These are phyloP conservation scores for Plasmodium knowlesi DNA, from an alignment of 169 alveolate genomes.

Conservation along the genomic window DNA sequence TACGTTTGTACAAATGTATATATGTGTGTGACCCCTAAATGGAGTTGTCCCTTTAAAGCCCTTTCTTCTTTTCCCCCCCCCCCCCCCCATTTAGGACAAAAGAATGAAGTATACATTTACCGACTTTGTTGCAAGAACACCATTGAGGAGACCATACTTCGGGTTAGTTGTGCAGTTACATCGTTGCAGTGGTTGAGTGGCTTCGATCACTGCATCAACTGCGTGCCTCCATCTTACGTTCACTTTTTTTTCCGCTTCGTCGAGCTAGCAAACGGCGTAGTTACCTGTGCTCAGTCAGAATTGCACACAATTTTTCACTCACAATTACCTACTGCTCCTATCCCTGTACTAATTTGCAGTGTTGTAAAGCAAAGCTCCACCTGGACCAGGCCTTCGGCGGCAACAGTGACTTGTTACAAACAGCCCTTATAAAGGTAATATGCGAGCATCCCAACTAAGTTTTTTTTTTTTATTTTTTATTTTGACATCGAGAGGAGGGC, in stretches of 20 bases:
- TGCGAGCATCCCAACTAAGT: not conserved
- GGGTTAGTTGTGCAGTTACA: slow-evolving; percentile 25
- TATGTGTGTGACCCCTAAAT: not conserved
- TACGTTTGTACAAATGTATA: not conserved
- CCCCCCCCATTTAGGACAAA: slow-evolving; percentile 83
- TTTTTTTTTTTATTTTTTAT: not conserved
- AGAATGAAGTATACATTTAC: slow-evolving; percentile 91
- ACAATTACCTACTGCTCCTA: not conserved
- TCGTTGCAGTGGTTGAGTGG: not conserved
- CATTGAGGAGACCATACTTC: slow-evolving; percentile 91
- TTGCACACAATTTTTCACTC: not conserved
- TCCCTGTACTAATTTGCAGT: slow-evolving; percentile 53
- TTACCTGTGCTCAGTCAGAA: not conserved
- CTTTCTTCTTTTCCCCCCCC: not conserved
- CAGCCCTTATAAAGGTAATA: slow-evolving; percentile 80
- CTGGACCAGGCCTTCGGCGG: slow-evolving; percentile 90
- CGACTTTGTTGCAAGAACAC: slow-evolving; percentile 91
- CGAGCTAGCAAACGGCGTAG: not conserved
- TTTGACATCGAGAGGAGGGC: not conserved
- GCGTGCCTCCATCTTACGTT: not conserved
- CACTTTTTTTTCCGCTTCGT: not conserved
- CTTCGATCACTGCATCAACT: not conserved
- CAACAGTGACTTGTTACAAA: slow-evolving; percentile 80
- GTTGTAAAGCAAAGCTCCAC: slow-evolving; percentile 87
- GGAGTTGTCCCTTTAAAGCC: not conserved